Base-by-base conservation (phyloP, 2,329 filamentous ascomycete species). In the Lachnellula willkommii region DNA sequence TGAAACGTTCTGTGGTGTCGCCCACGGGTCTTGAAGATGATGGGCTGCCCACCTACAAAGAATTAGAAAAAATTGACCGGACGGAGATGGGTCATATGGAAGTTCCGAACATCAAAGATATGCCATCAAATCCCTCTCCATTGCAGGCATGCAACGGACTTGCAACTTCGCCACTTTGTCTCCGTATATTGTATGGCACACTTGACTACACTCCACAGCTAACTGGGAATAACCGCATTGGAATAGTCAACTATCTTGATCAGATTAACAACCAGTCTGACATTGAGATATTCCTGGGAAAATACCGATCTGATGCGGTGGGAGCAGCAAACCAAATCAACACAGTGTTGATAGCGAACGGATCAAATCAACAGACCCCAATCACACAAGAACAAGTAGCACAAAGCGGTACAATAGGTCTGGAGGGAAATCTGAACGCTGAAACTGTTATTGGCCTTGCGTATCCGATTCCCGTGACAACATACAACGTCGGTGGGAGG, bases 111-210 rank as follows among this genome's bases (percentile, higher is more conserved):
- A 26, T 26, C 24, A 26, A 14, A n/a, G 40, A 12, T 52, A 53
- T 36, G 47, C 55, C 14, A 45, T 43, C 17, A 9, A 56, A 53
- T 26, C 40, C 51, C 17, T 47, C 50, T 20, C 39, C 50, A 12
- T 40, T 51, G 5, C 45, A 52, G 17, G 74, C 96, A 90, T 75
- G 94, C 91, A 68, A 96, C 24, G 49, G 59, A 11, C 52, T 45
- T 15, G 52, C 53, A 2, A 59, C 60, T 1, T 66, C 63, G 2
- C 58, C 61, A 6, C 47, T 60, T 5, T 68, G 66, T 39, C 58
- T 68, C n/a, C 35, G 50, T 9, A 62, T 56, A 4, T 50, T 67
- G 14, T 66, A 68, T 40, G 50, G 53, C 12, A 66, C 65, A 11
- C 49, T 46, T 2, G 61, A 52, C 1, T 66, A 68, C 46, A 42